Conservation (phyloP, 345 rosid genomes). For the Erodium maritimum region DNA sequence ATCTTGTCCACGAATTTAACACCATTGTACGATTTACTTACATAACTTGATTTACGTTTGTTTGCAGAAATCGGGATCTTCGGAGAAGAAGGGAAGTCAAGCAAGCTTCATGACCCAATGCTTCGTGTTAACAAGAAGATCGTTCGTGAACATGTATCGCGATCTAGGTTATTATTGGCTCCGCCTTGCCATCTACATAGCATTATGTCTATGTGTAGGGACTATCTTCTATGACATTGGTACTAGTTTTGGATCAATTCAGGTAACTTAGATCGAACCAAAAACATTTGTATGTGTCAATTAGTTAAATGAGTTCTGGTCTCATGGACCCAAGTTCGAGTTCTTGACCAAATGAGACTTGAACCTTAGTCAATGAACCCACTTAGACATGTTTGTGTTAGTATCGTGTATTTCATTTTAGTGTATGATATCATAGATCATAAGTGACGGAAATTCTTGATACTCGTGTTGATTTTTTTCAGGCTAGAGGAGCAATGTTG, state of each 20-base stretch:
- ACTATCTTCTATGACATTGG: conserved; percentile 22
- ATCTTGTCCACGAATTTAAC: too few species aligned
- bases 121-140: conserved; percentile 33
- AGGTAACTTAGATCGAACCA: conserved; percentile 16
- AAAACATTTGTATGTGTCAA: too few species aligned
- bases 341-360: too few species aligned
- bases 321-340: too few species aligned
- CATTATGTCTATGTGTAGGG: conserved; percentile 37
- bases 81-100: conserved; percentile 17
- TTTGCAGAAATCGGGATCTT: neutral
- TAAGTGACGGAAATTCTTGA: neutral
- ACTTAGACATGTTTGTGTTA: too few species aligned
- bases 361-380: too few species aligned
- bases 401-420: too few species aligned
- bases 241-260: conserved; percentile 35
- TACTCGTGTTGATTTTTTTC: conserved; percentile 3
- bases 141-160: conserved; percentile 49
- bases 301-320: too few species aligned
- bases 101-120: conserved; percentile 31
- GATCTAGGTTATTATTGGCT: conserved; percentile 60
- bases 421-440: neutral
- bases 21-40: too few species aligned
- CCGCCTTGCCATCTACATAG: conserved; percentile 39
- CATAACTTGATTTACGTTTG: too few species aligned
- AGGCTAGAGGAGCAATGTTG: conserved; percentile 37